Base-by-base conservation (phyloP, 441 rosid genomes). In the Macaranga tanarius region DNA sequence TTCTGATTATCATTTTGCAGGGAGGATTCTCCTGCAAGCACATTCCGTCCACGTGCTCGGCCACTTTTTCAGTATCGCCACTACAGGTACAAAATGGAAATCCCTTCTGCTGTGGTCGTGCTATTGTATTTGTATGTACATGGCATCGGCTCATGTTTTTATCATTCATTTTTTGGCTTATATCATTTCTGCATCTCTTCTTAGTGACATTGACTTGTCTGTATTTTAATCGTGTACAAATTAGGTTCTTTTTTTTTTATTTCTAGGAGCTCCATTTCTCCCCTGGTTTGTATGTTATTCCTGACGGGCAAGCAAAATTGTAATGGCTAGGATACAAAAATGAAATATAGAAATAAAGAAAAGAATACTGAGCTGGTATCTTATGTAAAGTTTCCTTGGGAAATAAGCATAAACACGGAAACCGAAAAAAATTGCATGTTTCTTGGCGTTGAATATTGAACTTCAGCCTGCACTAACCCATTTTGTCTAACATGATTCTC, bases 1-100 rank as follows among this genome's bases (percentile, higher is more conserved):
- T 74, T 56, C 56, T 73, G 19, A 70, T 72, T 73, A 68, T 59
- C 75, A 62, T 56, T 82, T 77, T 81, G 79, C 90, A 96, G 99
- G 99, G 97, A 92, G 74, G 93, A 93, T 77, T 84, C 96, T 82
- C 88, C 98, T 59, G 86, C 82, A 57, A 88, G 89, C 81, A 96
- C 97, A 76, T 93, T 93, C 72, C 96, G 96, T 55, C 98, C 97
- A 67, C 98, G 95, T 76, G 96, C 97, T 78, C 85, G 92, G 34
- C 95, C 76, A 40, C 97, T 96, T 64, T 96, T 96, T 85, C 99
- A 93, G 74, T 96, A 96, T 78, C 98, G 98, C 75, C 93, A 90
- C 71, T 96, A 96, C 84, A 93, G 99, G 99, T 92, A 81, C 61
- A 72, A 66, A 69, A 64, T 45, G 70, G 72, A 72, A 63, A 64